phyloP scores from a whole-genome alignment of 768 basidiomycete genomes.

The Boletales sp. region DNA sequence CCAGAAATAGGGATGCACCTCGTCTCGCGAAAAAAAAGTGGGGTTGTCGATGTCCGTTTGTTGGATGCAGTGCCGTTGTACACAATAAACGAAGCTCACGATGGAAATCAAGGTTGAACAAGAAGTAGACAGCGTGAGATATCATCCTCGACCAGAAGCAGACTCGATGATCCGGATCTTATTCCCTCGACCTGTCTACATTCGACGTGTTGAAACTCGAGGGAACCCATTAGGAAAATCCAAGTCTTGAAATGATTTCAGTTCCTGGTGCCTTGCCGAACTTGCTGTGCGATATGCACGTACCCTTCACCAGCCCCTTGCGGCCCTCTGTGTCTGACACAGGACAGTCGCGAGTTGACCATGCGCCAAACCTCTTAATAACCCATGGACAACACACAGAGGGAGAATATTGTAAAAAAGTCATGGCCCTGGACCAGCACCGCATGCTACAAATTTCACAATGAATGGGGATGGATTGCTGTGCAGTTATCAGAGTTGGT shows the following conservation, averaged over 20 bases:
- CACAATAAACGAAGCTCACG: not conserved
- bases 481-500: not conserved
- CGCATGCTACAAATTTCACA: not conserved
- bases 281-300: slow-evolving; percentile 14
- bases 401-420: not conserved
- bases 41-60: not conserved
- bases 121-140: not conserved
- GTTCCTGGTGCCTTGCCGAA: slow-evolving; percentile 23
- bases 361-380: slow-evolving; percentile 5
- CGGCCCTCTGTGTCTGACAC: slow-evolving; percentile 2
- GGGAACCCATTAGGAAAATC: not conserved
- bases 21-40: not conserved
- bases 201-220: not conserved
- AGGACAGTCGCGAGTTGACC: slow-evolving; percentile 8
- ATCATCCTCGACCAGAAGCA: too few species aligned
- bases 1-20: not conserved
- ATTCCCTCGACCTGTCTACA: not conserved
- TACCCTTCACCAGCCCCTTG: slow-evolving; percentile 4
- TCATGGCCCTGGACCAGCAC: not conserved
- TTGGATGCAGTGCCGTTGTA: not conserved
- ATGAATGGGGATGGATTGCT: not conserved
- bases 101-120: not conserved
- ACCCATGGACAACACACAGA: not conserved
- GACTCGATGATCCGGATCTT: not conserved
- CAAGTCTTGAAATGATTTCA: too few species aligned